phyloP scores from a whole-genome alignment of 192 early-diverging fungal species.

The Coemansia sp. region DNA sequence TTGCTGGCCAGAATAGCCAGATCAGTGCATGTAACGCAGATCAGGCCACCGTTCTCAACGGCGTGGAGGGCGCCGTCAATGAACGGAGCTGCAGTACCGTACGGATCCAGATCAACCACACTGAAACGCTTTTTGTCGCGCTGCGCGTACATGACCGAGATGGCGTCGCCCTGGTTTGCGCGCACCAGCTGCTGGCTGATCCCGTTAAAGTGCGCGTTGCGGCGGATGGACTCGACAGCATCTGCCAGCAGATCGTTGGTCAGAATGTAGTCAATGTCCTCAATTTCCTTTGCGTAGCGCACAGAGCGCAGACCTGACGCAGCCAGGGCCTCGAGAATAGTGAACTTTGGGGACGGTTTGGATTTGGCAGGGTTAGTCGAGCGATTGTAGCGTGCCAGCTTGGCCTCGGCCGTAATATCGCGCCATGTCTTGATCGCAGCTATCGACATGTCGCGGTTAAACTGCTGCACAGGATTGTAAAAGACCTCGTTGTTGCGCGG shows the following conservation, averaged over 20 bases:
- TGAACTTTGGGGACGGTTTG: slow-evolving; percentile 41
- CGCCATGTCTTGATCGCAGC: slow-evolving; percentile 94
- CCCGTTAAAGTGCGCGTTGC: slow-evolving; percentile 84
- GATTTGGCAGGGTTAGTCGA: slow-evolving; percentile 50
- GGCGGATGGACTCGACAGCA: slow-evolving; percentile 84
- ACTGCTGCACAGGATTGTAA: slow-evolving; percentile 98
- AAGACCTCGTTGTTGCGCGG: slow-evolving; percentile 91
- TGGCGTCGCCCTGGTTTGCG: slow-evolving; percentile 84
- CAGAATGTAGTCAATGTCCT: slow-evolving; percentile 71
- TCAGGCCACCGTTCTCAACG: slow-evolving; percentile 86
- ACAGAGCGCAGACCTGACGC: slow-evolving; percentile 94
- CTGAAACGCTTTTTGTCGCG: slow-evolving; percentile 66
- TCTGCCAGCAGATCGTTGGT: slow-evolving; percentile 91
- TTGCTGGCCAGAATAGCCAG: slow-evolving; percentile 88
- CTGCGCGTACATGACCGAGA: slow-evolving; percentile 68
- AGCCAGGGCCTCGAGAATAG: slow-evolving; percentile 89
- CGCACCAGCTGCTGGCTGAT: slow-evolving; percentile 71
- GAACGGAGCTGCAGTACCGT: slow-evolving; percentile 94
- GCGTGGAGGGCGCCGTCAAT: slow-evolving; percentile 92
- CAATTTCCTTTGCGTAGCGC: slow-evolving; percentile 95
- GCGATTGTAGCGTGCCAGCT: slow-evolving; percentile 57
- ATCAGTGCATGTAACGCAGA: slow-evolving; percentile 99
- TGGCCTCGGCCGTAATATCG: slow-evolving; percentile 69
- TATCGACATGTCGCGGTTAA: slow-evolving; percentile 97
- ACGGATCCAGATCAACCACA: slow-evolving; percentile 96